Percentiles rank a stretch among this genome's conserved stretches.
These are phyloP conservation scores for Triangularia setosa DNA, from an alignment of 2,329 filamentous ascomycete species.

Conservation along the genomic window DNA sequence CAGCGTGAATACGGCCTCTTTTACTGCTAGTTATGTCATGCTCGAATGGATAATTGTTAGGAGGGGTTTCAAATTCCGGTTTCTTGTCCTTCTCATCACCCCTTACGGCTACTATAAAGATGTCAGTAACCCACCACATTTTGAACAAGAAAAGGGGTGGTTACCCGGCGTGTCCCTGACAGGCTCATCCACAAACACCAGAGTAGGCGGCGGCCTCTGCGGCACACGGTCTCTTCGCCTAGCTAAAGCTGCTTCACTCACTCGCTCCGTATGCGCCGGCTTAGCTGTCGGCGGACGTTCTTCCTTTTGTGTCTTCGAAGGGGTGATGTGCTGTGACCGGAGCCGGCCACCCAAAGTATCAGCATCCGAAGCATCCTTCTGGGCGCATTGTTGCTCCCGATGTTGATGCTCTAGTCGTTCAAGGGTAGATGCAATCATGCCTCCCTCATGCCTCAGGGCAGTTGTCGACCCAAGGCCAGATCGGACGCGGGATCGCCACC, in stretches of 20 bases:
- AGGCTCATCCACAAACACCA: not conserved
- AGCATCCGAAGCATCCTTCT: not conserved
- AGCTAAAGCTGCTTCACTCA: too few species aligned
- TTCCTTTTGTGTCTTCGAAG: not conserved
- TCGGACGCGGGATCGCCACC: not conserved
- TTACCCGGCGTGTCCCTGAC: not conserved
- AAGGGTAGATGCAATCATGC: not conserved
- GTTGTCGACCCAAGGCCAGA: not conserved
- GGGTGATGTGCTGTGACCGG: not conserved
- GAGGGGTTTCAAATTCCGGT: not conserved
- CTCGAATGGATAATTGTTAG: not conserved
- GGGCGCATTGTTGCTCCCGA: not conserved
- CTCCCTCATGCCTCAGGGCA: not conserved
- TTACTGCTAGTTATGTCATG: not conserved
- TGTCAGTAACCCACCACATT: not conserved
- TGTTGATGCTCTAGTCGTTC: not conserved
- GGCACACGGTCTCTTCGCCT: too few species aligned
- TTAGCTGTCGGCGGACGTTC: not conserved
- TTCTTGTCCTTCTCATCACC: not conserved
- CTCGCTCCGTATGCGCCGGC: too few species aligned
- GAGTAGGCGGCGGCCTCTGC: not conserved
- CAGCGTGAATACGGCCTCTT: not conserved
- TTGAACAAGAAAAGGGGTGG: not conserved
- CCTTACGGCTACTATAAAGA: not conserved
- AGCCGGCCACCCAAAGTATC: not conserved